Conservation (phyloP, 1,284 basidiomycete genomes). For the Rhodotorula sp. region DNA sequence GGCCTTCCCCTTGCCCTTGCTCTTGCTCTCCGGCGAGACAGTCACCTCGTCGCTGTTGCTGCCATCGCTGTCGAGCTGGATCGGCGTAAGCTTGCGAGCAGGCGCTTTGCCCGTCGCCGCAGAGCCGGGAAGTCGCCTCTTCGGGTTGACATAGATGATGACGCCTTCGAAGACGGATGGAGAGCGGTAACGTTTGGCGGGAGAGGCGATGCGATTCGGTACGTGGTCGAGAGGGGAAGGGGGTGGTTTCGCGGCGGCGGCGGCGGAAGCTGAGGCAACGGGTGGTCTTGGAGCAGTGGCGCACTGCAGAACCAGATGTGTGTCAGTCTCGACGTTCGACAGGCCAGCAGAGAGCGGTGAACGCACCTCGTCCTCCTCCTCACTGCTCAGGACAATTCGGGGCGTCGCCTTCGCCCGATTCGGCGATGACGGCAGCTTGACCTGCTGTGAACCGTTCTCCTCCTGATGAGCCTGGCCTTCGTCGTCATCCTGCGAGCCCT, state of each 20-base stretch:
- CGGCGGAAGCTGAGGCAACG: too few relatives aligned
- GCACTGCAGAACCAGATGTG: too few relatives aligned
- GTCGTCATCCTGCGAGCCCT: not conserved
- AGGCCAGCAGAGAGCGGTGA: too few relatives aligned
- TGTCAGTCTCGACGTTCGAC: too few relatives aligned
- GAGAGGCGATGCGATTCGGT: not conserved
- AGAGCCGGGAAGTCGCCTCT: not conserved
- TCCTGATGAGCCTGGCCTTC: not conserved
- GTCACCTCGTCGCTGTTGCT: not conserved
- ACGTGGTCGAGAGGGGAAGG: not conserved
- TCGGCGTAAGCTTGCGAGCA: not conserved
- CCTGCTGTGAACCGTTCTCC: too few relatives aligned
- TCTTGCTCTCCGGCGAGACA: not conserved
- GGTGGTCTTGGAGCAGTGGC: too few relatives aligned
- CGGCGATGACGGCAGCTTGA: too few relatives aligned
- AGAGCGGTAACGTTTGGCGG: not conserved
- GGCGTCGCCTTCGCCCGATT: too few relatives aligned
- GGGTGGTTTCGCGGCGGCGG: not conserved
- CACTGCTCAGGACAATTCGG: too few relatives aligned
- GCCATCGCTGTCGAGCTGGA: not conserved
- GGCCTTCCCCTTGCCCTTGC: not conserved
- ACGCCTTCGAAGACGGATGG: slow-evolving; percentile 2
- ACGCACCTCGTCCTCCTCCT: too few relatives aligned
- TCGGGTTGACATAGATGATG: not conserved
- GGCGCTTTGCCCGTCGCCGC: not conserved